Percentiles rank a stretch among this genome's conserved stretches.
phyloP scores from a whole-genome alignment of 495 filamentous ascomycete species.

The Talaromyces proteolyticus region DNA sequence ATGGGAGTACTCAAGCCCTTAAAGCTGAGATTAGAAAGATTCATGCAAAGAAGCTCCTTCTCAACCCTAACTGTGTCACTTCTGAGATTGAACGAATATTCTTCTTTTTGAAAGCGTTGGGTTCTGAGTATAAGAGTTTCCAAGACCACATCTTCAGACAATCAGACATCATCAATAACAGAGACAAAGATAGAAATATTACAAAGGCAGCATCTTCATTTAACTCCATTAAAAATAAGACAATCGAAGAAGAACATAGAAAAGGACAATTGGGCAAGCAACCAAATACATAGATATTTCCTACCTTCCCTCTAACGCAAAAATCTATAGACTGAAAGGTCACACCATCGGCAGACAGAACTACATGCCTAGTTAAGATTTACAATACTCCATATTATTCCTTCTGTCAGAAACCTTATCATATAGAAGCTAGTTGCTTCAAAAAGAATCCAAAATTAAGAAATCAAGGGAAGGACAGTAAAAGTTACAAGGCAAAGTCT shows the following conservation, averaged over 20 bases:
- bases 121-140: constrained; percentile 11
- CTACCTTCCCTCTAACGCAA: constrained; percentile 7
- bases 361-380: constrained; percentile 11
- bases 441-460: constrained; percentile 9
- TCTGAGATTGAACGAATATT: constrained; percentile 13
- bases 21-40: constrained; percentile 10
- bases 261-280: constrained; percentile 12
- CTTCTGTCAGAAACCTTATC: constrained; percentile 11
- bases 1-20: constrained; percentile 10
- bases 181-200: constrained; percentile 8
- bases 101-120: constrained; percentile 8
- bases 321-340: constrained; percentile 7
- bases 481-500: constrained; percentile 6
- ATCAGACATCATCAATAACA: constrained; percentile 12
- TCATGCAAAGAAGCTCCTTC: constrained; percentile 10
- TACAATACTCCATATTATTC: constrained; percentile 9
- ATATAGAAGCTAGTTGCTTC: constrained; percentile 8
- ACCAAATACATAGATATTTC: constrained; percentile 9
- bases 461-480: constrained; percentile 4
- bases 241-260: constrained; percentile 13
- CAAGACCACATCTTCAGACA: constrained; percentile 11
- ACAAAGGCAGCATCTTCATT: constrained; percentile 10
- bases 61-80: constrained; percentile 10
- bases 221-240: constrained; percentile 14
- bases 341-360: constrained; percentile 7